Evolutionary conservation across 768 basidiomycete species (phyloP), one percentile per base, ranked within the genome.

Genomic region (Boletus sensibilis): DNA sequence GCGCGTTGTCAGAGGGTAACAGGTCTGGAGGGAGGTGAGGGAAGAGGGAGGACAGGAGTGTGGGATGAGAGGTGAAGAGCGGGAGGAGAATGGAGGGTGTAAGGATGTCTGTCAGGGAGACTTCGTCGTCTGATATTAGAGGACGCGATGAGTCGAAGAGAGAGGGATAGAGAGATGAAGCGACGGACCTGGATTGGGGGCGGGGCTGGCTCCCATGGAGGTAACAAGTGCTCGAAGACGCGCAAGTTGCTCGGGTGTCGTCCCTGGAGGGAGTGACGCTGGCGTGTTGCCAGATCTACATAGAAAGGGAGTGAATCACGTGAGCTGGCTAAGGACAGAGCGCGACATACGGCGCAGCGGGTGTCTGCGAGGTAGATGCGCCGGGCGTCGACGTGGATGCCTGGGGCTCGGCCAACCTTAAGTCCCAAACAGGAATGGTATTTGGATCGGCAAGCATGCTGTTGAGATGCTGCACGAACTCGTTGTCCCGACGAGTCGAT

Each of bases 21-120:
- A 95, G 74, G 5, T 68, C 67, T n/a, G 60, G 78, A 1, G 94
- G 93, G 23, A 96, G 82, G 62, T 92, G 85, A 3, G 93, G 90
- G 68, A 89, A 89, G 57, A 95, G 76, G 2, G 87, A 71, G 4
- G 80, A 73, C 48, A 90, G 78, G 40, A 95, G 77, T 43, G 83
- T 80, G 0, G 90, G 90, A 64, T 87, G 85, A 34, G 79, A 78
- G 9, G 76, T 72, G 70, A 95, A 88, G 10, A 97, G 76, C 8
- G 89, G 86, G 13, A 79, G 74, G 52, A 95, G 77, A 71, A 88
- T 87, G 42, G 85, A 72, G 7, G 88, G 82, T 35, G 91, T 87
- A 58, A 93, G 78, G 64, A 94, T 79, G 72, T 95, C 87, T 40
- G 82, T 79, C 57, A 94, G 77, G 51, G 89, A 79, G 55, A 88